Conservation (phyloP, 1,284 basidiomycete genomes). For the Fomes fomentarius region DNA sequence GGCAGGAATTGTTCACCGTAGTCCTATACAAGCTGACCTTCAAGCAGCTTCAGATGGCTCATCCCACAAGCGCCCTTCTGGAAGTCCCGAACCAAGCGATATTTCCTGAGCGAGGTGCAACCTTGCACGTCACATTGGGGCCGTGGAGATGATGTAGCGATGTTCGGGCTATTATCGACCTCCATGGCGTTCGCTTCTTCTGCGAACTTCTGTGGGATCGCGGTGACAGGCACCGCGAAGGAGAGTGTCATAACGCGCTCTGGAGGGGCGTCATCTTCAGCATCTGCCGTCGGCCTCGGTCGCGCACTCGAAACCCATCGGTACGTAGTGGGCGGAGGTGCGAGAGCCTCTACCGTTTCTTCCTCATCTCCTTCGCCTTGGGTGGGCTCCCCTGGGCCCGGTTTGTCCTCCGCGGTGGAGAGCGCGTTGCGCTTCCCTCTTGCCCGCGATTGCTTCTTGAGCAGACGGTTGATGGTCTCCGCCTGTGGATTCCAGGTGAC, state of each 20-base stretch:
- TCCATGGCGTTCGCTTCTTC: conserved; percentile 21
- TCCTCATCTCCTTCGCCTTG: conserved; percentile 37
- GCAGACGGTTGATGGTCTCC: conserved; percentile 88
- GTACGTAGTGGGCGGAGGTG: conserved; percentile 53
- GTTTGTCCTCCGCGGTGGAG: conserved; percentile 49
- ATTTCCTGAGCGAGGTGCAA: conserved; percentile 50
- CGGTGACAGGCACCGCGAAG: conserved; percentile 55
- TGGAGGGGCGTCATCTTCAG: conserved; percentile 2
- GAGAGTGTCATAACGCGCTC: conserved; percentile 42
- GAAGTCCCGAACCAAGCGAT: conserved; percentile 53
- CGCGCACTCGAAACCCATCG: conserved; percentile 62
- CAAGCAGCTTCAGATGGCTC: conserved; percentile 57
- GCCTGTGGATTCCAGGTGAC: conserved; percentile 45
- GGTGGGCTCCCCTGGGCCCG: conserved; percentile 34
- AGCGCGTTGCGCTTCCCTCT: conserved; percentile 63
- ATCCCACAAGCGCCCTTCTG: conserved; percentile 58
- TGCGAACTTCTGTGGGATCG: conserved; percentile 31
- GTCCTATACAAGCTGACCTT: conserved; percentile 33
- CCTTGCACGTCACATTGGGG: conserved; percentile 49
- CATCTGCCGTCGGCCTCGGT: conserved; percentile 12
- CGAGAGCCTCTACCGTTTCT: conserved; percentile 24
- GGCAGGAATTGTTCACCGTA: too few relatives aligned
- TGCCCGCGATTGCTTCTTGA: conserved; percentile 84
- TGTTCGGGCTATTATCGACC: conserved; percentile 26
- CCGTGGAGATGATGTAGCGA: conserved; percentile 1